Percentiles rank a stretch among this genome's conserved stretches.
Conservation (phyloP, 305 asterid species). For the Caryopteris hybrid region DNA sequence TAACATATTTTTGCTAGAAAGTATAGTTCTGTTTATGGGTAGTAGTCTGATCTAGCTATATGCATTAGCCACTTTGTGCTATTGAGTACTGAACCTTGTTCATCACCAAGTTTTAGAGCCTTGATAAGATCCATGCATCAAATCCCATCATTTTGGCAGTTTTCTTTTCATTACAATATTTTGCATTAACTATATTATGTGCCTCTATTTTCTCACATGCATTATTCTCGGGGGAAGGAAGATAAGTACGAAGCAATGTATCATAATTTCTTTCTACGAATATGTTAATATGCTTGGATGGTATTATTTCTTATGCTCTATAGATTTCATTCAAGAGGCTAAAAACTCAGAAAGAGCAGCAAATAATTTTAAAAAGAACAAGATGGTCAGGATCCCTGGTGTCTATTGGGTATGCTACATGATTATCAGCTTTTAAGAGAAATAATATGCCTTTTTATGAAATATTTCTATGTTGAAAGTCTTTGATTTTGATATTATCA, state of each 20-base stretch:
- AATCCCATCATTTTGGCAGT: background rate
- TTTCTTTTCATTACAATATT: background rate
- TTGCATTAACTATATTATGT: background rate
- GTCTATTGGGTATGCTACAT: constrained; percentile 71
- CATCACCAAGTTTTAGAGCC: constrained; percentile 9
- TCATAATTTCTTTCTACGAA: constrained; percentile 2
- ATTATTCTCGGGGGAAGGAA: constrained; percentile 13
- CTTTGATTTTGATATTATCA: constrained; percentile 7
- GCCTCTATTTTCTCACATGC: background rate
- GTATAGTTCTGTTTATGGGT: background rate
- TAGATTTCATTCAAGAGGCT: constrained; percentile 93
- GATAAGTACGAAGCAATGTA: constrained; percentile 8
- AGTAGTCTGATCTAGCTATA: constrained; percentile 8
- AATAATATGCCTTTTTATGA: constrained; percentile 4
- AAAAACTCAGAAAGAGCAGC: constrained; percentile 72
- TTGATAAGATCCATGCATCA: background rate
- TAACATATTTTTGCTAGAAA: background rate
- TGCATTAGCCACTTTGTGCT: constrained; percentile 11
- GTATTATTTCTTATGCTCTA: constrained; percentile 24
- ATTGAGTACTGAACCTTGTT: constrained; percentile 4
- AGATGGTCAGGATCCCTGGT: constrained; percentile 59
- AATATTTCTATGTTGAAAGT: background rate
- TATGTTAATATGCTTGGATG: constrained; percentile 16
- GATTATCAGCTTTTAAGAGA: constrained; percentile 17
- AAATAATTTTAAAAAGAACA: constrained; percentile 52